Percentiles rank a stretch among this genome's conserved stretches.
phyloP scores from a whole-genome alignment of 2,329 filamentous ascomycete species.

The Aspergillus sp. region DNA sequence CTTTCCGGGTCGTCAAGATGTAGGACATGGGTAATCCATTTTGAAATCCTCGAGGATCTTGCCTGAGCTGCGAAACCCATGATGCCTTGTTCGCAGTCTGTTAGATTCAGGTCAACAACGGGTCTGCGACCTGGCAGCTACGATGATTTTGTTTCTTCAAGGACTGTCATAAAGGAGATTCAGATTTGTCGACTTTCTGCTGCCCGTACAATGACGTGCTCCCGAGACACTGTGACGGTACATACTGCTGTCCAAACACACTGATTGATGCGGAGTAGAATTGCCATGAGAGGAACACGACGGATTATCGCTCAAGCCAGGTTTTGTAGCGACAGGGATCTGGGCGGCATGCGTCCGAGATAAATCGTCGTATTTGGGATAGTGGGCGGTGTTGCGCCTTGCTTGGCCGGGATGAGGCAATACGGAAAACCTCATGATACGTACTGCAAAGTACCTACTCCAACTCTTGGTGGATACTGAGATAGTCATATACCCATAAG shows the following conservation, averaged over 20 bases:
- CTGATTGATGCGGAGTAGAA: not conserved
- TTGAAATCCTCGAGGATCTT: not conserved
- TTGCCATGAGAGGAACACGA: not conserved
- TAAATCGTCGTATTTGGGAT: not conserved
- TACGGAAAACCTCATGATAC: not conserved
- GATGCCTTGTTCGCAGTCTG: not conserved
- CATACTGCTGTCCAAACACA: not conserved
- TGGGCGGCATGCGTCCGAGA: not conserved
- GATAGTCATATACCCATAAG: not conserved
- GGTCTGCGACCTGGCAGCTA: not conserved
- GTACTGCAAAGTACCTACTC: not conserved
- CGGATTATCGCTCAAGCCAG: not conserved
- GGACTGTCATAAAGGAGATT: too few relatives aligned
- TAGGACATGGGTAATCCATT: not conserved
- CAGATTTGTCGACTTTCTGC: not conserved
- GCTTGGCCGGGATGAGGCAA: constrained; percentile 10
- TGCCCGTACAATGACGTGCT: not conserved
- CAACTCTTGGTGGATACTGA: not conserved
- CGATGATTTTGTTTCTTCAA: not conserved
- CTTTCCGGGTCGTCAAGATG: not conserved
- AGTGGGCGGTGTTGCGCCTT: constrained; percentile 7
- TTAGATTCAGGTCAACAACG: not conserved
- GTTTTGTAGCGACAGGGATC: not conserved
- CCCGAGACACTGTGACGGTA: not conserved
- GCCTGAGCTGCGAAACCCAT: not conserved